Evolutionary conservation across 2,329 filamentous ascomycete genomes (phyloP).

Genomic region (Escovopsis weberi): DNA sequence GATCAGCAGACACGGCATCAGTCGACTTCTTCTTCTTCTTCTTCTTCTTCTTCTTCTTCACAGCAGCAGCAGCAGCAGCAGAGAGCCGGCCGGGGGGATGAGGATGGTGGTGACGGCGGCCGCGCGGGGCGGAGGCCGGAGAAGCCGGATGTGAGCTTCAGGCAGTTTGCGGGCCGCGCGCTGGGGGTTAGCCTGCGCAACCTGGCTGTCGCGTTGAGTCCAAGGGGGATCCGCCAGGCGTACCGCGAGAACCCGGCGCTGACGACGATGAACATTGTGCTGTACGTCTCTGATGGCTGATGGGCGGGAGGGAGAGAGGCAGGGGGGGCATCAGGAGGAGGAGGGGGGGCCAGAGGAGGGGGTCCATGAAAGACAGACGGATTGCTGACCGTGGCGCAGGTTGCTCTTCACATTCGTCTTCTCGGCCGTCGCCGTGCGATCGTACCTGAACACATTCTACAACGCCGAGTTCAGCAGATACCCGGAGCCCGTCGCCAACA

Average conservation of each 20-base stretch:
- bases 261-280: conserved; percentile 16
- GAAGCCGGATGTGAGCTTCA: conserved; percentile 18
- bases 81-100: conserved; percentile 10
- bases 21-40: too few relatives aligned
- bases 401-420: conserved; percentile 16
- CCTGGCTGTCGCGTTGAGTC: conserved; percentile 19
- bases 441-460: conserved; percentile 43
- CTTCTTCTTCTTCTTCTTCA: too few relatives aligned
- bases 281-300: conserved; percentile 12
- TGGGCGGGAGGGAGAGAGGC: neutral
- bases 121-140: conserved; percentile 6
- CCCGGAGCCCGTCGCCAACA: conserved; percentile 58
- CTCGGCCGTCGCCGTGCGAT: conserved; percentile 17
- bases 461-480: conserved; percentile 39
- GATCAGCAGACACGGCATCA: conserved; percentile 7
- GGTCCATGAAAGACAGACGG: neutral
- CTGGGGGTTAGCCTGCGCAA: conserved; percentile 21
- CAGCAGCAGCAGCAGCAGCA: conserved; percentile 9
- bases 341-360: too few relatives aligned
- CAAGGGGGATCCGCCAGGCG: conserved; percentile 19
- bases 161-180: conserved; percentile 14
- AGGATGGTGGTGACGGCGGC: conserved; percentile 4
- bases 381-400: conserved; percentile 8
- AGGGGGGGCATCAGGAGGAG: too few relatives aligned
- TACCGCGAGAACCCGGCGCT: conserved; percentile 19